Conservation (phyloP, 257 asterid species). For the Ilex aquifolium region DNA sequence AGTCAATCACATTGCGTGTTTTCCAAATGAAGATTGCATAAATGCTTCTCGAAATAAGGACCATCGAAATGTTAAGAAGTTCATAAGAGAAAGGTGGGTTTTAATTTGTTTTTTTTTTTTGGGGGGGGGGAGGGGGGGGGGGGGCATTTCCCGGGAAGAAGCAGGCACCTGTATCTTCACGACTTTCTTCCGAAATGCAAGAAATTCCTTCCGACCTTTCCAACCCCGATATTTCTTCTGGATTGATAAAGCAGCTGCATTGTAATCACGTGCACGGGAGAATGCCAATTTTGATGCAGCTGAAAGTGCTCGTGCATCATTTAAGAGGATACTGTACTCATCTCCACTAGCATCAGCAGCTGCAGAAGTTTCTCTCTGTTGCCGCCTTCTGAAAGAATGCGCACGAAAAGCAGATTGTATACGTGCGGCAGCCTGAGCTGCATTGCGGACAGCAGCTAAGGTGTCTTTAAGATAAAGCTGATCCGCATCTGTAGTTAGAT, state of each 20-base stretch:
- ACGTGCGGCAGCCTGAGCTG: constrained; percentile 93
- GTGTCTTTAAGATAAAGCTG: constrained; percentile 58
- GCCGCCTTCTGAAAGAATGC: constrained; percentile 85
- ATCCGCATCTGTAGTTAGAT: constrained; percentile 45
- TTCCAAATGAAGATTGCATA: too few relatives aligned
- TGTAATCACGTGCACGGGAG: constrained; percentile 49
- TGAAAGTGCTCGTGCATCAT: constrained; percentile 51
- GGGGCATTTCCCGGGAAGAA: not conserved
- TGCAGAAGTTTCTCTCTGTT: constrained; percentile 38
- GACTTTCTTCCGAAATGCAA: constrained; percentile 79
- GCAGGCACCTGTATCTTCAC: constrained; percentile 83
- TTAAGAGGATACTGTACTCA: constrained; percentile 34
- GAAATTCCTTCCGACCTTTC: constrained; percentile 85
- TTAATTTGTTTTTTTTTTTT: too few relatives aligned
- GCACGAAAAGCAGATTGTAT: constrained; percentile 97
- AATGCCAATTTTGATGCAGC: constrained; percentile 64
- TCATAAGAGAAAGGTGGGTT: too few relatives aligned
- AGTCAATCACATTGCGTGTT: too few relatives aligned
- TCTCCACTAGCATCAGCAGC: constrained; percentile 34
- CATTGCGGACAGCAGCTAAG: constrained; percentile 80
- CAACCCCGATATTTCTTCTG: constrained; percentile 91
- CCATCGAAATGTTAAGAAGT: too few relatives aligned
- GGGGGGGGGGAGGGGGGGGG: too few relatives aligned
- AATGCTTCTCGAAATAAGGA: too few relatives aligned
- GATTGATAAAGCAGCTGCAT: constrained; percentile 80